Conservation (phyloP, 257 asterid genomes). For the Capsicum rhomboideum region DNA sequence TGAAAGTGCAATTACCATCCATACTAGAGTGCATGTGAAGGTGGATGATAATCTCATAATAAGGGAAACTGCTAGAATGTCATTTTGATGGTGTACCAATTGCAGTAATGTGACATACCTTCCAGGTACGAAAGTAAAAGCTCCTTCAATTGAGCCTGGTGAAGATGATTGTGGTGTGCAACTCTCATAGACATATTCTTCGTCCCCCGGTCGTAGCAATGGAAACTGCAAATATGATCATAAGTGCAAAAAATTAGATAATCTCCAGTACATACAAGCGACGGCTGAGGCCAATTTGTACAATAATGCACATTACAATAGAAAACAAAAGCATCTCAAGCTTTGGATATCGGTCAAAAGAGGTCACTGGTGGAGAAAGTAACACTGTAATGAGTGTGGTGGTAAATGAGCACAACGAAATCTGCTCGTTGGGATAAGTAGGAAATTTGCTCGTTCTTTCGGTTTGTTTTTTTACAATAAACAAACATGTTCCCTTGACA, state of each 20-base stretch:
- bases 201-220: slow-evolving; percentile 57
- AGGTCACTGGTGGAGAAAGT: background rate
- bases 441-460: background rate
- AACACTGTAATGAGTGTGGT: background rate
- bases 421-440: background rate
- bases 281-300: background rate
- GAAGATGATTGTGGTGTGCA: slow-evolving; percentile 39
- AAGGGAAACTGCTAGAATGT: background rate
- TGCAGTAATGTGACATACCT: slow-evolving; percentile 35
- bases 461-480: background rate
- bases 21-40: background rate
- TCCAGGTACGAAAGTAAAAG: slow-evolving; percentile 87
- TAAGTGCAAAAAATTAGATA: background rate
- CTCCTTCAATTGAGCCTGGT: slow-evolving; percentile 74
- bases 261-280: background rate
- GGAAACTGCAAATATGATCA: slow-evolving; percentile 56
- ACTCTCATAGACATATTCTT: slow-evolving; percentile 80
- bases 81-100: background rate
- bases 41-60: background rate
- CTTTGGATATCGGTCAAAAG: background rate
- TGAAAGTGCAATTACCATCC: background rate
- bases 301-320: background rate
- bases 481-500: background rate
- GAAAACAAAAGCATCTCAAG: background rate
- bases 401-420: background rate